Conservation (phyloP, 2,329 filamentous ascomycete species). For the Nigrograna mackinnonii region DNA sequence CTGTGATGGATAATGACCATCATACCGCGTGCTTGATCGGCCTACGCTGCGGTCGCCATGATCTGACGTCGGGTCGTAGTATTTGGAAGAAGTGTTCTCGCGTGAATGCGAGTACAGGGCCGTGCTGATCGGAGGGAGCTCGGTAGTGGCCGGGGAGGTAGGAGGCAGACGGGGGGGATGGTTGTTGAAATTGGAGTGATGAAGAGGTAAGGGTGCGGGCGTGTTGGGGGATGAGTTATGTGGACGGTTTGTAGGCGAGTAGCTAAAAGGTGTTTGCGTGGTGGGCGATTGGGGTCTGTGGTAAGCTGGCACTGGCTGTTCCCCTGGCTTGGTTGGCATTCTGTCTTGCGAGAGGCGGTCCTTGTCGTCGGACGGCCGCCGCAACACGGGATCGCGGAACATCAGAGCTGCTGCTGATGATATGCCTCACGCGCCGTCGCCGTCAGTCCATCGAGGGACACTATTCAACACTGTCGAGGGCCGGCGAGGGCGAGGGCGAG, state of each 20-base stretch:
- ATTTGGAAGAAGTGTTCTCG: conserved; percentile 36
- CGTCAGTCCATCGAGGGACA: too few relatives aligned
- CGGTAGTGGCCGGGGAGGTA: conserved; percentile 38
- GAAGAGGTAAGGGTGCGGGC: conserved; percentile 31
- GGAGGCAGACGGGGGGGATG: conserved; percentile 33
- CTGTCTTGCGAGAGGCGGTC: conserved; percentile 32
- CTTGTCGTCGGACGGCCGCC: conserved; percentile 32
- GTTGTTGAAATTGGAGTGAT: conserved; percentile 24
- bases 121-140: conserved; percentile 44
- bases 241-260: conserved; percentile 32
- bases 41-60: conserved; percentile 40
- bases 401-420: conserved; percentile 13
- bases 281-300: conserved; percentile 35
- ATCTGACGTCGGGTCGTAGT: conserved; percentile 55
- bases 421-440: too few relatives aligned
- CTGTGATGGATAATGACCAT: conserved; percentile 36
- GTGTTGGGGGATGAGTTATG: conserved; percentile 35
- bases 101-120: conserved; percentile 43
- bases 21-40: conserved; percentile 35
- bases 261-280: conserved; percentile 32
- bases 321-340: conserved; percentile 33
- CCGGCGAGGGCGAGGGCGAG: too few relatives aligned
- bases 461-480: too few relatives aligned
- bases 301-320: conserved; percentile 36
- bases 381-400: conserved; percentile 33